Evolutionary conservation across 805 yeast genomes (phyloP), one percentile per base, ranked within the genome.

Genomic region (Ogataea methanolica): DNA sequence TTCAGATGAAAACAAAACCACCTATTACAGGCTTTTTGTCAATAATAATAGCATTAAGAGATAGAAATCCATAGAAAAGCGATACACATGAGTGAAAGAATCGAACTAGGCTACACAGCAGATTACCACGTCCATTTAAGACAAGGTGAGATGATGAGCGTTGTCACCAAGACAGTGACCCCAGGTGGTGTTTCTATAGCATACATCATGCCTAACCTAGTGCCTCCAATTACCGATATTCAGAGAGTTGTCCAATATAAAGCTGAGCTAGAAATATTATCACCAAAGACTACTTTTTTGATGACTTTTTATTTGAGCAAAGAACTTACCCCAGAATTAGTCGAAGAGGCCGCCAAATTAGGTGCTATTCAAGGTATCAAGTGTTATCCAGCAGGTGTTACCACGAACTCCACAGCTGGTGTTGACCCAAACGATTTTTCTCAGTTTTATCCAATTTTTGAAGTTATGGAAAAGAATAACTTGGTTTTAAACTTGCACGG

Each of bases 301-400:
- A 92, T 94, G 97, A 83, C 96, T 14, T 82, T 92, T 54, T 94
- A 94, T 59, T 74, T 94, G 37, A 78, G 85, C 44, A 80, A 77
- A 46, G 86, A 81, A 0, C 71, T 94, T 53, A 88, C 96, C 1
- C 97, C 98, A 0, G 95, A 88, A 54, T 71, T 89, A 37, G 83
- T 94, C 47, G 81, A 79, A 46, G 78, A 80, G 52, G 98, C 97
- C 34, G 95, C 91, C 7, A 62, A 73, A 46, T 59, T 68, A 16
- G 83, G 83, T 1, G 82, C 80, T 36, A 82, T 92, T 46, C 74
- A 82, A 31, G 99, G 99, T 47, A 88, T 94, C 56, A 94, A 94
- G 67, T 90, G 96, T 65, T 94, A 94, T 66, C 99, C 99, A 38
- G 97, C 98, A 2, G 99, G 99, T 40, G 99, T 94, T 33, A 94